Conservation (phyloP, 1,284 basidiomycete species). For the Ustilago loliicola region DNA sequence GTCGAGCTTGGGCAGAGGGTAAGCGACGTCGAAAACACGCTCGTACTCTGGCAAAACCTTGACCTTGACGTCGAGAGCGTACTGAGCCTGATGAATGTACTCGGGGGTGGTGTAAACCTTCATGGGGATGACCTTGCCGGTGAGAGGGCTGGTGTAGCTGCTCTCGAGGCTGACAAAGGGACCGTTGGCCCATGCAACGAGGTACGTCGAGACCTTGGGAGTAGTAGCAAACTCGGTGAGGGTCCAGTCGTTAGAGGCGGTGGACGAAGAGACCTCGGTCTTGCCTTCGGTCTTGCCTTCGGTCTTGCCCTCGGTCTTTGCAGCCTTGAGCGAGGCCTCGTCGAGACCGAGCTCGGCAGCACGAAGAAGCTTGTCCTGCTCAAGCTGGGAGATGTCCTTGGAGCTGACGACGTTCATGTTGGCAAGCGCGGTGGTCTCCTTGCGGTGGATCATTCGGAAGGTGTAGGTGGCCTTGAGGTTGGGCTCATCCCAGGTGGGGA, state of each 20-base stretch:
- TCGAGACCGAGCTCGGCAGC: slow-evolving; percentile 78
- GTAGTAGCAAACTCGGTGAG: slow-evolving; percentile 68
- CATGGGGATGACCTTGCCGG: slow-evolving; percentile 84
- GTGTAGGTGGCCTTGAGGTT: slow-evolving; percentile 87
- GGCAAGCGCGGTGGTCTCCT: slow-evolving; percentile 77
- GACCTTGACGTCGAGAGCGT: slow-evolving; percentile 88
- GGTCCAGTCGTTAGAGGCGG: slow-evolving; percentile 67
- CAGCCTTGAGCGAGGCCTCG: slow-evolving; percentile 74
- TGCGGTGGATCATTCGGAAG: slow-evolving; percentile 86
- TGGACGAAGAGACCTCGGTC: slow-evolving; percentile 35
- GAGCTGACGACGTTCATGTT: slow-evolving; percentile 78
- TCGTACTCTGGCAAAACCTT: slow-evolving; percentile 93
- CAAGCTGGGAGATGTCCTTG: slow-evolving; percentile 51
- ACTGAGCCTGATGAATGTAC: slow-evolving; percentile 81
- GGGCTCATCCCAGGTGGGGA: slow-evolving; percentile 88
- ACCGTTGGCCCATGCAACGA: slow-evolving; percentile 92
- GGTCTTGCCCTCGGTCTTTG: slow-evolving; percentile 69
- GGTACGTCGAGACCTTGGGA: slow-evolving; percentile 85
- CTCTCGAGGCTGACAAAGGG: slow-evolving; percentile 81
- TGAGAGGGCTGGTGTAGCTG: slow-evolving; percentile 84
- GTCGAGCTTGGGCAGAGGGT: slow-evolving; percentile 84
- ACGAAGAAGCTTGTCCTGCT: slow-evolving; percentile 65
- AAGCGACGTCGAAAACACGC: slow-evolving; percentile 86
- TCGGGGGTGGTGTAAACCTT: slow-evolving; percentile 88
- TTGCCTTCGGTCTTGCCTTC: slow-evolving; percentile 44